Percentiles rank a stretch among this genome's conserved stretches.
phyloP scores from a whole-genome alignment of 768 basidiomycete genomes.

The Tephrocybe rancida region DNA sequence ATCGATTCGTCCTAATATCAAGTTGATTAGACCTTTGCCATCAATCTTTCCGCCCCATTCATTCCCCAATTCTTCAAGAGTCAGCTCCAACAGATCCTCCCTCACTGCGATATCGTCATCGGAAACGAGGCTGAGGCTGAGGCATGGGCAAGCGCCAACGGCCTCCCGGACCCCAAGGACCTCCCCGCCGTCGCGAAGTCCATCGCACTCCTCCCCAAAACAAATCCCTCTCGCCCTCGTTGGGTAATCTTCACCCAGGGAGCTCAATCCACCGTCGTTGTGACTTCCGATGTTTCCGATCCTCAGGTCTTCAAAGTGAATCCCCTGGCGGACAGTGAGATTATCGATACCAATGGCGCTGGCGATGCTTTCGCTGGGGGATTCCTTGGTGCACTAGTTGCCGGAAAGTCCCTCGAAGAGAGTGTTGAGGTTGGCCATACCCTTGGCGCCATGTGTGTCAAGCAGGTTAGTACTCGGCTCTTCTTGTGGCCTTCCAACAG shows the following conservation, averaged over 20 bases:
- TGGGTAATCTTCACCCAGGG: conserved; percentile 93
- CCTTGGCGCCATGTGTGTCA: conserved; percentile 83
- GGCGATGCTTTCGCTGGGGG: conserved; percentile 98
- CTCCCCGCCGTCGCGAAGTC: conserved; percentile 68
- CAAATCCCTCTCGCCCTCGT: conserved; percentile 75
- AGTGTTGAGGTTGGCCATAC: conserved; percentile 85
- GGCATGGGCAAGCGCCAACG: conserved; percentile 77
- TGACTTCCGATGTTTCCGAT: conserved; percentile 58
- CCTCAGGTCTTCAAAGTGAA: conserved; percentile 62
- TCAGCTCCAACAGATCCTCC: conserved; percentile 80
- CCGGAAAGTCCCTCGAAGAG: conserved; percentile 78
- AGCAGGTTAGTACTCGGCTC: conserved; percentile 51
- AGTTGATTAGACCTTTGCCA: conserved; percentile 68
- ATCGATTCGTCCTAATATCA: conserved; percentile 3
- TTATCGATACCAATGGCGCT: conserved; percentile 97
- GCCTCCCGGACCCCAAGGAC: conserved; percentile 66
- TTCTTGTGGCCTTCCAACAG: not conserved
- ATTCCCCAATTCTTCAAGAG: conserved; percentile 90
- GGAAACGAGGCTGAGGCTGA: conserved; percentile 97
- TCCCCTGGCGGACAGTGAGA: conserved; percentile 58
- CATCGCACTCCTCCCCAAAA: conserved; percentile 77
- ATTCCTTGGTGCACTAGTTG: conserved; percentile 84
- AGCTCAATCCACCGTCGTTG: conserved; percentile 74
- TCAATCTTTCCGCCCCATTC: conserved; percentile 98
- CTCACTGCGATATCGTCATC: conserved; percentile 87